A percentile compares a stretch with the other conserved stretches of the same genome.
phyloP scores from a whole-genome alignment of 257 asterid species.

The Solanum paucissectum region DNA sequence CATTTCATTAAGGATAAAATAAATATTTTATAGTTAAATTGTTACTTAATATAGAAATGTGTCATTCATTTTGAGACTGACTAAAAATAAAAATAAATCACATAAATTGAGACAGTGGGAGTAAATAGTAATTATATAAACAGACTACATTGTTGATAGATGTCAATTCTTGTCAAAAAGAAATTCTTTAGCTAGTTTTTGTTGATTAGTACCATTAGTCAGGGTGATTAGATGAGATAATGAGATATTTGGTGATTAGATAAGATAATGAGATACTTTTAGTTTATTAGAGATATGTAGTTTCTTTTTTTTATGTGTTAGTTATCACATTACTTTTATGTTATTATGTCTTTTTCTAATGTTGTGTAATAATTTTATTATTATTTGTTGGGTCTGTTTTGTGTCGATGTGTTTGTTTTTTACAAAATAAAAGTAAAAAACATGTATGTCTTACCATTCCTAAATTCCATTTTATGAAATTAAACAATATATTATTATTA shows the following conservation, averaged over 20 bases:
- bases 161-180: not conserved
- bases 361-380: not conserved
- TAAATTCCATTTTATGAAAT: not conserved
- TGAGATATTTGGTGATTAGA: not conserved
- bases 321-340: not conserved
- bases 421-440: not conserved
- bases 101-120: no score
- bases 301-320: not conserved
- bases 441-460: not conserved
- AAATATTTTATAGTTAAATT: no score
- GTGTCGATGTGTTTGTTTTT: not conserved
- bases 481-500: no score
- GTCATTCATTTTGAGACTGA: no score
- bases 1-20: no score
- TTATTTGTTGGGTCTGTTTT: not conserved
- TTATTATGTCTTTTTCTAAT: not conserved
- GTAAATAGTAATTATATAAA: no score
- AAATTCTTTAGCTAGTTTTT: not conserved
- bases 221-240: no score
- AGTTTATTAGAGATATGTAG: not conserved
- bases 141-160: not conserved
- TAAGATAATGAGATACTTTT: not conserved
- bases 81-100: no score
- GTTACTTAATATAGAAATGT: no score
- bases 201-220: not conserved